These are phyloP conservation scores for Aspergillus sergii DNA, from an alignment of 2,329 filamentous ascomycete genomes.

Conservation along the genomic window DNA sequence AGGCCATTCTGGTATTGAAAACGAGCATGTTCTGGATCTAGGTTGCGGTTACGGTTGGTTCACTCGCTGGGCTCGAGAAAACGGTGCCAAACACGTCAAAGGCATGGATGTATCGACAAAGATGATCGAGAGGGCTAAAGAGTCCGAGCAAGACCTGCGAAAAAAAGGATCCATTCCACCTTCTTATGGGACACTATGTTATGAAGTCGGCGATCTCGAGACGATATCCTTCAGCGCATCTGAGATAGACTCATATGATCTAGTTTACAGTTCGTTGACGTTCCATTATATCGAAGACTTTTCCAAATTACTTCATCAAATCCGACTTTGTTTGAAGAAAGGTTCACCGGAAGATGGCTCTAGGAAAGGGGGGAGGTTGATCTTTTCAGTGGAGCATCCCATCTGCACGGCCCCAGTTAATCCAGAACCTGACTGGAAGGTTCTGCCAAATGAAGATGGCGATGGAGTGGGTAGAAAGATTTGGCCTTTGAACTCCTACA, in stretches of 20 bases:
- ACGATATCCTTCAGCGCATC: neutral
- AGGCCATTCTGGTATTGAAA: neutral
- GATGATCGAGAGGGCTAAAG: constrained; percentile 45
- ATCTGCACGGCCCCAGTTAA: constrained; percentile 34
- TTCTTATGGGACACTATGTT: neutral
- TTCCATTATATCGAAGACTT: constrained; percentile 47
- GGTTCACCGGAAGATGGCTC: neutral
- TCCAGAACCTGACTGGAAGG: constrained; percentile 40
- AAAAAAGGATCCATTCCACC: neutral
- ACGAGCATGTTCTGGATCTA: constrained; percentile 45
- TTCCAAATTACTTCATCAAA: constrained; percentile 28
- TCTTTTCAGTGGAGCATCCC: constrained; percentile 52
- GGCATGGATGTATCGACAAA: constrained; percentile 49
- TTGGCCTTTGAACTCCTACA: constrained; percentile 49
- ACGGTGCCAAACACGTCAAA: constrained; percentile 39
- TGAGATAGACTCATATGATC: constrained; percentile 31
- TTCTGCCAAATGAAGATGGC: constrained; percentile 21
- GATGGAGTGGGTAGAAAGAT: constrained; percentile 35
- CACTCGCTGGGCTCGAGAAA: constrained; percentile 45
- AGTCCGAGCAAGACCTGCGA: constrained; percentile 7
- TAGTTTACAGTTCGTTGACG: constrained; percentile 47
- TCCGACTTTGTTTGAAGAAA: neutral
- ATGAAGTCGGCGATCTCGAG: constrained; percentile 7
- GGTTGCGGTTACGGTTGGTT: constrained; percentile 55
- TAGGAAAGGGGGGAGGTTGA: neutral